These are phyloP conservation scores for Pseudogymnoascus sp. DNA, from an alignment of 2,329 filamentous ascomycete species.

Conservation along the genomic window DNA sequence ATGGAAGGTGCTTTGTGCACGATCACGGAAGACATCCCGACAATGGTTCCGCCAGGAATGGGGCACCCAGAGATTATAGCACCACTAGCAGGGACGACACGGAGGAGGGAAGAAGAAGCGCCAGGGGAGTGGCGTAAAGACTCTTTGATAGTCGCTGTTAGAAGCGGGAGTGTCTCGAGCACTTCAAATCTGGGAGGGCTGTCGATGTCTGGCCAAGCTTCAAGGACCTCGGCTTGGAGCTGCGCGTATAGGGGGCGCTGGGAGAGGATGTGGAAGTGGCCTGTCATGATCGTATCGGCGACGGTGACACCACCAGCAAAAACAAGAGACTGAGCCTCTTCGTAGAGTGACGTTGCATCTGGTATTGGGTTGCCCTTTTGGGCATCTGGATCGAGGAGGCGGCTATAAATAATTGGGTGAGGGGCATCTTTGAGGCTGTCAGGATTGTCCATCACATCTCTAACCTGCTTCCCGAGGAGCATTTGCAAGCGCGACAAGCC, in stretches of 20 bases:
- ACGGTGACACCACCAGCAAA: slow-evolving; percentile 37
- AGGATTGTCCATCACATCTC: slow-evolving; percentile 20
- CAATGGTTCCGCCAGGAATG: slow-evolving; percentile 15
- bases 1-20: slow-evolving; percentile 18
- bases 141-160: not conserved
- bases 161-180: slow-evolving; percentile 27
- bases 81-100: slow-evolving; percentile 18
- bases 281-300: slow-evolving; percentile 32
- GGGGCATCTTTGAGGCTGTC: slow-evolving; percentile 20
- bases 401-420: slow-evolving; percentile 27
- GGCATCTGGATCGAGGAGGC: slow-evolving; percentile 23
- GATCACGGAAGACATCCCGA: slow-evolving; percentile 22
- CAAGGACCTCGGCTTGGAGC: slow-evolving; percentile 30
- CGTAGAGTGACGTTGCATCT: slow-evolving; percentile 24
- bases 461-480: slow-evolving; percentile 19
- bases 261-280: slow-evolving; percentile 31
- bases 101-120: not conserved
- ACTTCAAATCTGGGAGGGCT: slow-evolving; percentile 25
- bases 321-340: slow-evolving; percentile 35
- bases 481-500: slow-evolving; percentile 16
- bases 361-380: slow-evolving; percentile 21
- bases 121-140: not conserved
- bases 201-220: slow-evolving; percentile 26
- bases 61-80: slow-evolving; percentile 15
- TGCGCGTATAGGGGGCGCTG: slow-evolving; percentile 24